phyloP scores from a whole-genome alignment of 1,139 yeast genomes.

The Magnusiomyces clavatus region DNA sequence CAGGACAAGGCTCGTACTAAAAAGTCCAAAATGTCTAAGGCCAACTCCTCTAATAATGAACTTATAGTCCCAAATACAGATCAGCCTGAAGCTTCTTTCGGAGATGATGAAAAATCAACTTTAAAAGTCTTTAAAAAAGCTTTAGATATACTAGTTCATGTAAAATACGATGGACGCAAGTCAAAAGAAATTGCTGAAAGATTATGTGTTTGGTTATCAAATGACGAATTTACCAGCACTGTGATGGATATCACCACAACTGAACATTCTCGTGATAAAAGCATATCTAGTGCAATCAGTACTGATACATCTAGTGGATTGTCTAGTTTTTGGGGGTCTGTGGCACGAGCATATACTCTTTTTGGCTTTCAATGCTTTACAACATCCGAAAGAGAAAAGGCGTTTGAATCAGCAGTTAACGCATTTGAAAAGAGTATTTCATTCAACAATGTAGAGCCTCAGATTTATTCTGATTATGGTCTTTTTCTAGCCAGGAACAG shows the following conservation, averaged over 20 bases:
- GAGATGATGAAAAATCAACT: conserved; percentile 26
- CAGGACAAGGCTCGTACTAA: conserved; percentile 33
- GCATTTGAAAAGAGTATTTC: conserved; percentile 23
- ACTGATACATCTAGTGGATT: conserved; percentile 12
- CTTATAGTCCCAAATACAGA: background rate
- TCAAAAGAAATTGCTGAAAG: conserved; percentile 25
- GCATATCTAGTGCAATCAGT: background rate
- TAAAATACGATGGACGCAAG: conserved; percentile 16
- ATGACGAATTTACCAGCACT: conserved; percentile 11
- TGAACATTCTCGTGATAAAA: background rate
- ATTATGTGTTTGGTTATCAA: conserved; percentile 22
- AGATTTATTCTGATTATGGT: conserved; percentile 25
- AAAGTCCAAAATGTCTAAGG: conserved; percentile 22
- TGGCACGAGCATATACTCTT: conserved; percentile 23
- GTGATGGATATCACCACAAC: background rate
- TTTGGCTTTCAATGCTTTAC: conserved; percentile 21
- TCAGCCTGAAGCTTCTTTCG: conserved; percentile 6
- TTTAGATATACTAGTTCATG: conserved; percentile 18
- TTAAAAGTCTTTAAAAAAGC: conserved; percentile 23
- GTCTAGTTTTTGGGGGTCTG: conserved; percentile 21
- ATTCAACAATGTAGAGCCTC: conserved; percentile 16
- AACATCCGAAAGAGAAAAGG: conserved; percentile 17
- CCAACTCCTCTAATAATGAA: background rate
- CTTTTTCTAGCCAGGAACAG: conserved; percentile 24
- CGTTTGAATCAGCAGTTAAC: conserved; percentile 19